These are phyloP conservation scores for Rhodocollybia butyracea DNA, from an alignment of 768 basidiomycete genomes.

Conservation along the genomic window DNA sequence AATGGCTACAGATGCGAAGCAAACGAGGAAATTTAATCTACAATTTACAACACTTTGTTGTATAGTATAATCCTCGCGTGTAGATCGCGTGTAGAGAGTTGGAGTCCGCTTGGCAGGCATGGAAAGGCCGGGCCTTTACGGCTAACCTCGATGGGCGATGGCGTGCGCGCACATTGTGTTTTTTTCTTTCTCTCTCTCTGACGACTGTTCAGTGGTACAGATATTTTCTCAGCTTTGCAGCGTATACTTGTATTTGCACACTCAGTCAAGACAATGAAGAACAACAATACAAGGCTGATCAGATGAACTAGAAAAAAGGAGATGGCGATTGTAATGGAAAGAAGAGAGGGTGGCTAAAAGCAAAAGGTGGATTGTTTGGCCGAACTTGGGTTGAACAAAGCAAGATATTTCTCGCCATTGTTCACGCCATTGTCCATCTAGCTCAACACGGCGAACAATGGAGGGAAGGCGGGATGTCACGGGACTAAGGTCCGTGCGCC, in stretches of 20 bases:
- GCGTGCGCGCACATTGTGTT: slow-evolving; percentile 5
- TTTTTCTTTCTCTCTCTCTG: background rate
- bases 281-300: background rate
- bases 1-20: too few relatives aligned
- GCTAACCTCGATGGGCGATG: slow-evolving; percentile 7
- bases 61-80: too few relatives aligned
- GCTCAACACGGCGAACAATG: background rate
- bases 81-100: background rate
- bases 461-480: too few relatives aligned
- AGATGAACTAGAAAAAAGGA: background rate
- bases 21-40: too few relatives aligned
- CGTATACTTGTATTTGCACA: background rate
- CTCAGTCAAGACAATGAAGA: background rate
- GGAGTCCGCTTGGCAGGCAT: background rate
- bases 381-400: background rate
- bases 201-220: background rate
- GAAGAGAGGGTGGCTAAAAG: background rate
- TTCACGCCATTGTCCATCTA: background rate
- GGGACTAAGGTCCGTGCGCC: slow-evolving; percentile 11
- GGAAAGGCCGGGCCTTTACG: background rate
- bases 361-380: background rate
- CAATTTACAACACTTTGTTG: too few relatives aligned
- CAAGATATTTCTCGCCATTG: background rate
- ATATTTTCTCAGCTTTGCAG: background rate
- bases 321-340: background rate